Percentiles rank a stretch among this genome's conserved stretches.
These are phyloP conservation scores for Suillus lakei DNA, from an alignment of 768 basidiomycete genomes.

Conservation along the genomic window DNA sequence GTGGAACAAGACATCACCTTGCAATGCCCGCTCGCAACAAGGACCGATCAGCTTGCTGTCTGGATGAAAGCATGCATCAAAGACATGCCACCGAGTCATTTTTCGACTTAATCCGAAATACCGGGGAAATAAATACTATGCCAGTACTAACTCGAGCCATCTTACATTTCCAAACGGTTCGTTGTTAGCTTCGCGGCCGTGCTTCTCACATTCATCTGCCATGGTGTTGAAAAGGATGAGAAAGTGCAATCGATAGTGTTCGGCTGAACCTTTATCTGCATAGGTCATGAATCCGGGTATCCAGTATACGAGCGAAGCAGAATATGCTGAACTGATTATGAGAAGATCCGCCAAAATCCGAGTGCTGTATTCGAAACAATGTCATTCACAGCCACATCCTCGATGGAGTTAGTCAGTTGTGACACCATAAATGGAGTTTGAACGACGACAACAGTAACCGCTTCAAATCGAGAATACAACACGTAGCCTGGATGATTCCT, in stretches of 20 bases:
- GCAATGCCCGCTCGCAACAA: too few relatives aligned
- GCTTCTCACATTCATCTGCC: constrained; percentile 13
- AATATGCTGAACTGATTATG: constrained; percentile 38
- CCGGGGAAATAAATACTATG: background rate
- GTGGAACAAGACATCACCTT: too few relatives aligned
- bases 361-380: constrained; percentile 42
- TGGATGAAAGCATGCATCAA: too few relatives aligned
- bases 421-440: constrained; percentile 36
- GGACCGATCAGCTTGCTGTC: too few relatives aligned
- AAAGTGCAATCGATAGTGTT: too few relatives aligned
- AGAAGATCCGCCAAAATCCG: constrained; percentile 38
- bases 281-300: constrained; percentile 26
- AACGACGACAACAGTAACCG: constrained; percentile 28
- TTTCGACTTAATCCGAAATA: too few relatives aligned
- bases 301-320: constrained; percentile 33
- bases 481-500: too few relatives aligned
- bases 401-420: constrained; percentile 25
- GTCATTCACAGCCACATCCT: constrained; percentile 27
- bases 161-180: constrained; percentile 17
- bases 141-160: background rate
- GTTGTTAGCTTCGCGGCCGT: constrained; percentile 1
- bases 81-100: too few relatives aligned
- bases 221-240: constrained; percentile 11
- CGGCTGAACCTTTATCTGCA: too few relatives aligned
- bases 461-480: background rate